These are phyloP conservation scores for Cystobasidium sp. DNA, from an alignment of 1,284 basidiomycete genomes.

Conservation along the genomic window DNA sequence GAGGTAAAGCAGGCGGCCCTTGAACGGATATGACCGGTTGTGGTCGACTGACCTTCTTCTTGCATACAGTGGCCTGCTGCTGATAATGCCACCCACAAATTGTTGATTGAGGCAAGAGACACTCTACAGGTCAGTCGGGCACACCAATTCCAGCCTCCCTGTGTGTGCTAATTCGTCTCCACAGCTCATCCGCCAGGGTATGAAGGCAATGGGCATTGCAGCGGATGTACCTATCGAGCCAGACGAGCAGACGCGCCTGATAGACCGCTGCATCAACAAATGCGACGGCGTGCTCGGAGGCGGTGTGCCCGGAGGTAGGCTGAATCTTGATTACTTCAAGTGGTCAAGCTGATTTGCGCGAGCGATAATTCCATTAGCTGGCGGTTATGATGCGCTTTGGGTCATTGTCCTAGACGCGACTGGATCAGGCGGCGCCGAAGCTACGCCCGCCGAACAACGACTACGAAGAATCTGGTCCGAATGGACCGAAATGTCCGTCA, in stretches of 20 bases:
- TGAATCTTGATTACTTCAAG: conserved; percentile 4
- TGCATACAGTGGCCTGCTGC: conserved; percentile 19
- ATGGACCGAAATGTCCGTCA: conserved; percentile 75
- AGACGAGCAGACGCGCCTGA: conserved; percentile 79
- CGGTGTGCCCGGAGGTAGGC: conserved; percentile 89
- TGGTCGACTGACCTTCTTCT: too few relatives aligned
- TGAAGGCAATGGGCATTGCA: conserved; percentile 83
- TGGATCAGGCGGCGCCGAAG: conserved; percentile 58
- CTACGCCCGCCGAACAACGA: conserved; percentile 56
- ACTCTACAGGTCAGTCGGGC: conserved; percentile 9
- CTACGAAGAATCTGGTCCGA: conserved; percentile 75
- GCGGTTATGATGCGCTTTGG: conserved; percentile 97
- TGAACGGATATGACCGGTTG: background rate
- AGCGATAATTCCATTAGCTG: conserved; percentile 65
- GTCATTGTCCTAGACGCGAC: conserved; percentile 72
- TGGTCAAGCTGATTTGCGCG: conserved; percentile 7
- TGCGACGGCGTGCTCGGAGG: conserved; percentile 86
- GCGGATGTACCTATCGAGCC: conserved; percentile 91
- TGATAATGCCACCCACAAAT: background rate
- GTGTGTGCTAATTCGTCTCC: background rate
- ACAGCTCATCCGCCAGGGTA: conserved; percentile 74
- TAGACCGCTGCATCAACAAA: conserved; percentile 72
- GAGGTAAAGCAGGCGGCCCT: background rate
- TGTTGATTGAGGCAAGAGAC: conserved; percentile 13
- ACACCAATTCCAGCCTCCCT: background rate